Base-by-base conservation (phyloP, 768 basidiomycete species). In the Paxillus rubicundulus region DNA sequence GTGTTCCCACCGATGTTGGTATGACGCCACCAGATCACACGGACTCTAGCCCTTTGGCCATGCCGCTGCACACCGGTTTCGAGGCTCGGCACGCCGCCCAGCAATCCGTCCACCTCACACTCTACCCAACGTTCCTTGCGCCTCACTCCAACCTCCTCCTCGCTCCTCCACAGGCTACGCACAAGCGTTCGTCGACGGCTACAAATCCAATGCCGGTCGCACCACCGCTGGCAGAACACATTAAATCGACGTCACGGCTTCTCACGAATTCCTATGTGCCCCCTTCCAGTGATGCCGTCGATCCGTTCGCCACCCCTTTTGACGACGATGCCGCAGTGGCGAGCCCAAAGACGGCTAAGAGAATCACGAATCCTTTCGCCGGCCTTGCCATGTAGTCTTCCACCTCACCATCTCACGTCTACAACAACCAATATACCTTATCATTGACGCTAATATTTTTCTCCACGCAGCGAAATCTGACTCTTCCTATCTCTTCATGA, bases 251-350 rank as follows among this genome's bases (percentile, higher is more conserved):
- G 34, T 77, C 77, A 45, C 70, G 76, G 38, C 69, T 77, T 51
- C 67, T 77, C 56, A 77, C 78, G 48, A 63, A 73, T 21, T 72
- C 70, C 20, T 67, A 77, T 59, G 72, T 74, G 17, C 71, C 73
- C 54, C 66, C 73, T 57, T 70, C 77, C 45, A 52, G 54, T 45
- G 60, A 53, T 13, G 28, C 54, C 42, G 55, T 62, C 42, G 66
- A 81, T 62, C 88, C 88, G 47, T 90, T 90, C 62, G 78, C 81
- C 52, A 89, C 87, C 46, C 88, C 89, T 8, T 90, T 90, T 67
- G 89, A 90, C 66, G 87, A 89, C 62, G 86, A 87, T 63, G 75
- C 80, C 51, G 61, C 61, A 32, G 66, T 74, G 33, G 62, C 58
- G 44, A 57, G 57, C 34, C 62, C 70, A 13, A 50, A 56, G 3